phyloP scores from a whole-genome alignment of 768 basidiomycete species.

The Boletus sp. region DNA sequence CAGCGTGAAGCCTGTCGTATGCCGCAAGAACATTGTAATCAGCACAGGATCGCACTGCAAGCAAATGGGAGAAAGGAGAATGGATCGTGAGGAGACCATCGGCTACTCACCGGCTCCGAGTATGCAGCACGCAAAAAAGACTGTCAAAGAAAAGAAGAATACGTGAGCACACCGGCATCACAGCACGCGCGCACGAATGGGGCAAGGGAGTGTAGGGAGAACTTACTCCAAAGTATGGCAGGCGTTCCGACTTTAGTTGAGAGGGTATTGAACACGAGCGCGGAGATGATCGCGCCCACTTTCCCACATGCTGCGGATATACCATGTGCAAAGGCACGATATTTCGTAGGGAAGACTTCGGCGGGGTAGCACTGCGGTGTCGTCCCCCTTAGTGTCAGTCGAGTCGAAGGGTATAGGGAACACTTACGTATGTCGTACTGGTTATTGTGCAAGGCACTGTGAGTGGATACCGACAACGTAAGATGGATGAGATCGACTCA shows the following conservation, averaged over 20 bases:
- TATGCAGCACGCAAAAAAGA: slow-evolving; percentile 66
- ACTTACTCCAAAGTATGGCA: slow-evolving; percentile 69
- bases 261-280: slow-evolving; percentile 69
- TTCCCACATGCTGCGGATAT: slow-evolving; percentile 74
- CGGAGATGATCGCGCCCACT: slow-evolving; percentile 72
- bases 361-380: slow-evolving; percentile 60
- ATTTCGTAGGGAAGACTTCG: slow-evolving; percentile 79
- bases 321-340: slow-evolving; percentile 72
- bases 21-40: background rate
- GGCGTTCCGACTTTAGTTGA: slow-evolving; percentile 62
- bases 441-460: background rate
- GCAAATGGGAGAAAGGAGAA: background rate
- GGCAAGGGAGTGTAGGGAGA: background rate
- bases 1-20: slow-evolving; percentile 35
- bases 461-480: background rate
- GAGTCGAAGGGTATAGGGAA: too few relatives aligned
- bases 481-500: slow-evolving; percentile 27
- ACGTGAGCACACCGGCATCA: background rate
- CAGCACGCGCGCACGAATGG: background rate
- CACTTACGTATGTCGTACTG: slow-evolving; percentile 53
- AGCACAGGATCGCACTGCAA: background rate
- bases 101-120: slow-evolving; percentile 46
- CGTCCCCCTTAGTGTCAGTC: slow-evolving; percentile 1
- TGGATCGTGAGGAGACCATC: background rate
- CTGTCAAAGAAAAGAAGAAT: slow-evolving; percentile 30